These are phyloP conservation scores for Heritiera littoralis DNA, from an alignment of 345 rosid genomes.

Conservation along the genomic window DNA sequence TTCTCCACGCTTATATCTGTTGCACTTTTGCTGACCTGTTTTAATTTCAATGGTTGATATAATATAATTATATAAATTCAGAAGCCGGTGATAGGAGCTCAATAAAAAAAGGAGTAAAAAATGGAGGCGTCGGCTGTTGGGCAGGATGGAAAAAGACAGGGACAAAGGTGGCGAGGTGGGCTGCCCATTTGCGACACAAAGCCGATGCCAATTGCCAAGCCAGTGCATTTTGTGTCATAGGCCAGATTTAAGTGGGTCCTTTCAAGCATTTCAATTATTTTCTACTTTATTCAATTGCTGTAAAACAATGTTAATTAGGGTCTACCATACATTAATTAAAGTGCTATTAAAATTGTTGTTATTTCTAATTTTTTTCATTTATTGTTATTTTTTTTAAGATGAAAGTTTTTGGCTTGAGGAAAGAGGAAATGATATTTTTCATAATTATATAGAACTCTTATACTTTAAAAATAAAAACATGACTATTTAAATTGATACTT, in stretches of 20 bases:
- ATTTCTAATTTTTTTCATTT: no score
- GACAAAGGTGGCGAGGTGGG: constrained; percentile 24
- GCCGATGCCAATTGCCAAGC: neutral
- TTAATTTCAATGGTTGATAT: neutral
- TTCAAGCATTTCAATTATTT: neutral
- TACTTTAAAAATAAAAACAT: no score
- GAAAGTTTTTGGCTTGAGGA: no score
- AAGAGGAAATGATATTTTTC: no score
- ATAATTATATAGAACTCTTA: no score
- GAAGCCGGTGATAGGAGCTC: neutral
- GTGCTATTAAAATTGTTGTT: no score
- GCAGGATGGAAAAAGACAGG: neutral
- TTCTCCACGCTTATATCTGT: neutral
- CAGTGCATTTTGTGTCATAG: constrained; percentile 15
- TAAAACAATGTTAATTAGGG: no score
- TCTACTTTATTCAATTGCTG: no score
- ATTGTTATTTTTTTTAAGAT: no score
- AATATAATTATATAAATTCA: no score
- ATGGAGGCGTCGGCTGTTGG: constrained; percentile 20
- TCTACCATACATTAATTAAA: no score
- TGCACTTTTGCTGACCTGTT: neutral
- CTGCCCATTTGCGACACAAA: constrained; percentile 8
- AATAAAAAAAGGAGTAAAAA: neutral
- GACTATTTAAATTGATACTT: no score
- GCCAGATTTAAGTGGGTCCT: constrained; percentile 21